A percentile compares a stretch with the other conserved stretches of the same genome.
Conservation (phyloP, 176 grass and related monocot genomes). For the Cymbopogon citratus region DNA sequence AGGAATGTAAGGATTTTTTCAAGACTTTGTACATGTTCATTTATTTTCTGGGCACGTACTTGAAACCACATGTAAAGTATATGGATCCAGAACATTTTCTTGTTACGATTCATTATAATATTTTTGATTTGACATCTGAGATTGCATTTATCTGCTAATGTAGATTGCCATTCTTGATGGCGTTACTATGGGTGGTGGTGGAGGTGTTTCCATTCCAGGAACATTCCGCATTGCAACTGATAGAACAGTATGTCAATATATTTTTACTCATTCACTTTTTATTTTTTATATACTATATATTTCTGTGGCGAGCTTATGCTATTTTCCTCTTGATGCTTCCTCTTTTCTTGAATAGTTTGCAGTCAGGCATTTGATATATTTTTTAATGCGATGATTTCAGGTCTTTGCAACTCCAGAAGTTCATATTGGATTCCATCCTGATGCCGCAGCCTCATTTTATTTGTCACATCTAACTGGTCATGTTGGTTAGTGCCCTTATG, state of each 20-base stretch:
- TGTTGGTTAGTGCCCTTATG: slow-evolving; percentile 57
- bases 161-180: slow-evolving; percentile 87
- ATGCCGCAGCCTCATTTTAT: slow-evolving; percentile 95
- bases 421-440: slow-evolving; percentile 96
- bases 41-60: slow-evolving; percentile 86
- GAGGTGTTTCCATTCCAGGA: slow-evolving; percentile 93
- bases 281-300: not conserved
- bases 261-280: slow-evolving; percentile 14
- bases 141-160: slow-evolving; percentile 12
- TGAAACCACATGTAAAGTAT: slow-evolving; percentile 95
- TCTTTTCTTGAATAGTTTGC: not conserved
- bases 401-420: slow-evolving; percentile 93
- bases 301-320: not conserved
- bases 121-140: not conserved
- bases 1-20: slow-evolving; percentile 90
- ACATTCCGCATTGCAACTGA: slow-evolving; percentile 92
- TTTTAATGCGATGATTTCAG: slow-evolving; percentile 21
- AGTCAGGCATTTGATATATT: not conserved
- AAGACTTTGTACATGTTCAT: slow-evolving; percentile 82
- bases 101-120: not conserved
- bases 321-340: not conserved
- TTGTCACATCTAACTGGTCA: slow-evolving; percentile 89
- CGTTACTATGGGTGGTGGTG: slow-evolving; percentile 93
- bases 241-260: slow-evolving; percentile 57
- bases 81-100: not conserved